phyloP scores from a whole-genome alignment of 2,329 filamentous ascomycete species.

The Xylariales sp. region DNA sequence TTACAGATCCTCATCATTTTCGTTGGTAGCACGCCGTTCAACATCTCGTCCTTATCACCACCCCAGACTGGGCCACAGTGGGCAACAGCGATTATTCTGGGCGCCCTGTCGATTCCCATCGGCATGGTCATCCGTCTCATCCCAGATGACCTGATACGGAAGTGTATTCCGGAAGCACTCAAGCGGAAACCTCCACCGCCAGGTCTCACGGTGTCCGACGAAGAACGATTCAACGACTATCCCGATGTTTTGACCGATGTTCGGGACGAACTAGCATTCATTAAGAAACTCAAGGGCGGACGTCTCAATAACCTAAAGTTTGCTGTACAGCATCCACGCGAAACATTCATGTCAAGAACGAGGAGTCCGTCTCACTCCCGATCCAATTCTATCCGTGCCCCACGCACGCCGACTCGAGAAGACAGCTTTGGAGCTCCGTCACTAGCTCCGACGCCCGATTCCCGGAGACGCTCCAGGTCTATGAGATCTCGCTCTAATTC shows the following conservation, averaged over 20 bases:
- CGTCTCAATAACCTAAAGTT: constrained; percentile 85
- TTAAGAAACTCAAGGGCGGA: constrained; percentile 83
- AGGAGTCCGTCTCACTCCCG: constrained; percentile 73
- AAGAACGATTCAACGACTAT: constrained; percentile 74
- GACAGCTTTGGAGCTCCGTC: constrained; percentile 63
- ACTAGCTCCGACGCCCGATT: constrained; percentile 66
- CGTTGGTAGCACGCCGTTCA: constrained; percentile 84
- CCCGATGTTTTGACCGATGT: constrained; percentile 79
- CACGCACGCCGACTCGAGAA: constrained; percentile 71
- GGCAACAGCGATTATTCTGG: constrained; percentile 87
- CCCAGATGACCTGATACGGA: constrained; percentile 75
- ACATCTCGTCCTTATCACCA: constrained; percentile 65
- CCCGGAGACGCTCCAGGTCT: constrained; percentile 74
- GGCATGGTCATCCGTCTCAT: constrained; percentile 84
- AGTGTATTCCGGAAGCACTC: constrained; percentile 64
- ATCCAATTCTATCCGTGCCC: constrained; percentile 70
- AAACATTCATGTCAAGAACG: constrained; percentile 70
- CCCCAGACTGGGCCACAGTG: constrained; percentile 79
- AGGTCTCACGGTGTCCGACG: constrained; percentile 71
- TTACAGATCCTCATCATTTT: constrained; percentile 92
- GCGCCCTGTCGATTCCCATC: constrained; percentile 85
- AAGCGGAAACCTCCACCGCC: constrained; percentile 63
- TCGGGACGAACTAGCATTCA: constrained; percentile 81
- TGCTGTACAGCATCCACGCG: constrained; percentile 78
- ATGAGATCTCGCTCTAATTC: constrained; percentile 75